These are phyloP conservation scores for Populus trichocarpa DNA, from an alignment of 441 rosid genomes.

Conservation along the genomic window DNA sequence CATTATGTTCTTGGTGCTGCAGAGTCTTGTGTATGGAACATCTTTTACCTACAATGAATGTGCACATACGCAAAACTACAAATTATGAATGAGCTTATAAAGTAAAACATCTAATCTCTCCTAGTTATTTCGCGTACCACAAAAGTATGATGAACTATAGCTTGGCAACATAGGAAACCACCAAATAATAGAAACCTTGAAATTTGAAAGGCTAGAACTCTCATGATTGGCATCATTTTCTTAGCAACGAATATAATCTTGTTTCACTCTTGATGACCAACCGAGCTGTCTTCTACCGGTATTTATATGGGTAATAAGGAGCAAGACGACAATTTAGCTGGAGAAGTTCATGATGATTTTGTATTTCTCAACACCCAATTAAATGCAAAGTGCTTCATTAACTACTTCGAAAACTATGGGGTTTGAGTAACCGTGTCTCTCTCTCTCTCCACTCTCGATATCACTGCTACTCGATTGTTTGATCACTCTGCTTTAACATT, in stretches of 20 bases:
- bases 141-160: constrained; percentile 14
- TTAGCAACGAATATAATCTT: neutral
- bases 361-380: too few species aligned
- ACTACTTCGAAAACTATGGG: too few species aligned
- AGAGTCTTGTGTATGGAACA: constrained; percentile 39
- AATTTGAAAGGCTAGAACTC: neutral
- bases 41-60: constrained; percentile 33
- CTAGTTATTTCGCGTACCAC: neutral
- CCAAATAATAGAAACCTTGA: constrained; percentile 7
- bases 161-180: constrained; percentile 5
- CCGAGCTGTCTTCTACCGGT: neutral
- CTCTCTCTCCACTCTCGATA: too few species aligned
- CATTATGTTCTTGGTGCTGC: constrained; percentile 46
- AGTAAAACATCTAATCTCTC: too few species aligned
- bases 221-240: constrained; percentile 8
- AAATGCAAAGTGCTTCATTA: neutral
- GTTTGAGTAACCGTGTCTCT: too few species aligned
- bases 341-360: neutral
- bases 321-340: neutral
- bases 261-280: neutral
- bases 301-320: neutral
- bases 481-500: too few species aligned
- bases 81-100: neutral
- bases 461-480: too few species aligned
- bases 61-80: too few species aligned